Percentiles rank a stretch among this genome's conserved stretches.
These are phyloP conservation scores for Cupressus sempervirens DNA, from an alignment of 75 land plant genomes.

Conservation along the genomic window DNA sequence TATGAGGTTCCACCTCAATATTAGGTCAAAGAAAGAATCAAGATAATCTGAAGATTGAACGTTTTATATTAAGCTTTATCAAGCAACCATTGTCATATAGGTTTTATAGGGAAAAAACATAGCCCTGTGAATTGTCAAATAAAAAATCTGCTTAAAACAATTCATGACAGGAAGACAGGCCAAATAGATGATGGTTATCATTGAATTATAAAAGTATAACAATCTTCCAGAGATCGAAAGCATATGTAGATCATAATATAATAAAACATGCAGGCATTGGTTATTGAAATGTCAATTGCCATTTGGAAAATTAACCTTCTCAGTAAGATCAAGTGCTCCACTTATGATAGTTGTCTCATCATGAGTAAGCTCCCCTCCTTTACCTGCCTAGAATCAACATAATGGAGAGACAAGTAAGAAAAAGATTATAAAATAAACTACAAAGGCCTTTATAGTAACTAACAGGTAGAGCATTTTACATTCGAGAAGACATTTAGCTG, in stretches of 20 bases:
- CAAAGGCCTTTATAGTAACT: neutral
- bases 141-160: neutral
- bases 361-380: constrained; percentile 53
- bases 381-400: constrained; percentile 30
- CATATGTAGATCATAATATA: neutral
- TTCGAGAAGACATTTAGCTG: neutral
- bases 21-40: neutral
- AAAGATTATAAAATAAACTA: neutral
- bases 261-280: neutral
- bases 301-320: constrained; percentile 24
- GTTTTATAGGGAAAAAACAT: neutral
- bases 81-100: neutral
- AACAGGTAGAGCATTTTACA: neutral
- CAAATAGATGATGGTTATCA: too few relatives aligned
- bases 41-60: neutral
- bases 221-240: neutral
- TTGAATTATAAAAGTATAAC: neutral
- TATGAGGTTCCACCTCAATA: neutral
- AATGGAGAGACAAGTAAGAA: constrained; percentile 2
- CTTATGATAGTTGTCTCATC: constrained; percentile 50
- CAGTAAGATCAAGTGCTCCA: constrained; percentile 46
- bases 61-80: neutral
- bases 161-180: too few relatives aligned
- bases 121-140: neutral
- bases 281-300: neutral